Conservation (phyloP, 345 rosid genomes). For the Eucalyptus erythrocorys region DNA sequence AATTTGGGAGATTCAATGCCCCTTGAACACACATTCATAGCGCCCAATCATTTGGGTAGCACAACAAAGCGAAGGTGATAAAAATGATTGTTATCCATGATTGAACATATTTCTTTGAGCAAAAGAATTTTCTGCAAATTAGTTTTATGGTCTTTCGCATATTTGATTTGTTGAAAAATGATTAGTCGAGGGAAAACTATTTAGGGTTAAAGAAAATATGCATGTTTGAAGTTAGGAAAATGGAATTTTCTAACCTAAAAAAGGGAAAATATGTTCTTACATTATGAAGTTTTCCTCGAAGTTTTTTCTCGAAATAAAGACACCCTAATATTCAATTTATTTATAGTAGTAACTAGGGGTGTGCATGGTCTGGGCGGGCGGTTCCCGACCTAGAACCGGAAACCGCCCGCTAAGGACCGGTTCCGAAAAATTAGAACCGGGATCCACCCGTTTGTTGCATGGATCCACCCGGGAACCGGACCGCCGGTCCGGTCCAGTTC, state of each 20-base stretch:
- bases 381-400: too few species aligned
- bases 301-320: too few species aligned
- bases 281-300: neutral
- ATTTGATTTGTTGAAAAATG: neutral
- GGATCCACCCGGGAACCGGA: too few species aligned
- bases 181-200: rapidly evolving
- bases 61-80: neutral
- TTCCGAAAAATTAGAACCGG: too few species aligned
- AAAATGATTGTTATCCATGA: neutral
- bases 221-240: neutral
- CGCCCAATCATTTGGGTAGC: neutral
- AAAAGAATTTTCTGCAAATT: neutral
- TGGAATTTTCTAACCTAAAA: neutral
- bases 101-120: rapidly evolving
- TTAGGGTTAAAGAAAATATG: neutral
- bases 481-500: too few species aligned
- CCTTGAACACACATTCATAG: neutral
- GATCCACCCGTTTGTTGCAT: too few species aligned
- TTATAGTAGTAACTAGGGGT: too few species aligned
- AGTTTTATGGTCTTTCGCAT: rapidly evolving
- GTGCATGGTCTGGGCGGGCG: too few species aligned
- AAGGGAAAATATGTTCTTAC: neutral
- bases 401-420: too few species aligned
- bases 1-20: neutral
- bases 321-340: too few species aligned